Conservation (phyloP, 2,329 filamentous ascomycete genomes). For the Penicillium glabrum region DNA sequence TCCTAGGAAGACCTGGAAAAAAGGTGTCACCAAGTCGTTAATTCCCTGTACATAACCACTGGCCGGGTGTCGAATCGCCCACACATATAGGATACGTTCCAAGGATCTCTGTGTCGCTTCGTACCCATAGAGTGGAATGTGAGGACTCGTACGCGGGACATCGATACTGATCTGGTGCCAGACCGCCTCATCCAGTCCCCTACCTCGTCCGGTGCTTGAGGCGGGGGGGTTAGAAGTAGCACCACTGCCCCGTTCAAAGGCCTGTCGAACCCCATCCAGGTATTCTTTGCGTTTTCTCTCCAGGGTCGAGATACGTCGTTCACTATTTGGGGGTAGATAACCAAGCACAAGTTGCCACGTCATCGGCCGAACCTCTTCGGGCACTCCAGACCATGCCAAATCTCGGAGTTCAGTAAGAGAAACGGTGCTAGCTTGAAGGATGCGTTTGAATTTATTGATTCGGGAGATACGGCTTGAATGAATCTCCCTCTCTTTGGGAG, state of each 20-base stretch:
- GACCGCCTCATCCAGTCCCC: constrained; percentile 90
- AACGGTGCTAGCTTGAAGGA: constrained; percentile 89
- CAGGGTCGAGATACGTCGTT: constrained; percentile 82
- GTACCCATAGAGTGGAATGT: constrained; percentile 91
- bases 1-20: constrained; percentile 95
- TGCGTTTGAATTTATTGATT: constrained; percentile 98
- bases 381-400: constrained; percentile 90
- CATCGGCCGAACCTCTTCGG: constrained; percentile 94
- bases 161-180: constrained; percentile 99
- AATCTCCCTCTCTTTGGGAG: constrained; percentile 79
- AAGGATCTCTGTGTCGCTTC: constrained; percentile 93
- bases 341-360: constrained; percentile 97
- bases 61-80: constrained; percentile 95
- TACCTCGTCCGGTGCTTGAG: constrained; percentile 55
- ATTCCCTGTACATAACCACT: constrained; percentile 98
- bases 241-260: constrained; percentile 58
- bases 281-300: constrained; percentile 97
- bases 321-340: constrained; percentile 95
- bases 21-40: constrained; percentile 95
- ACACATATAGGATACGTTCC: constrained; percentile 93
- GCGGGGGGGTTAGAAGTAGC: constrained; percentile 41
- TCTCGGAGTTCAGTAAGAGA: constrained; percentile 79
- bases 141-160: constrained; percentile 91
- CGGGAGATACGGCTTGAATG: constrained; percentile 84
- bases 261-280: constrained; percentile 78